Conservation (phyloP, 2,329 filamentous ascomycete species). For the Penicillium sp. region DNA sequence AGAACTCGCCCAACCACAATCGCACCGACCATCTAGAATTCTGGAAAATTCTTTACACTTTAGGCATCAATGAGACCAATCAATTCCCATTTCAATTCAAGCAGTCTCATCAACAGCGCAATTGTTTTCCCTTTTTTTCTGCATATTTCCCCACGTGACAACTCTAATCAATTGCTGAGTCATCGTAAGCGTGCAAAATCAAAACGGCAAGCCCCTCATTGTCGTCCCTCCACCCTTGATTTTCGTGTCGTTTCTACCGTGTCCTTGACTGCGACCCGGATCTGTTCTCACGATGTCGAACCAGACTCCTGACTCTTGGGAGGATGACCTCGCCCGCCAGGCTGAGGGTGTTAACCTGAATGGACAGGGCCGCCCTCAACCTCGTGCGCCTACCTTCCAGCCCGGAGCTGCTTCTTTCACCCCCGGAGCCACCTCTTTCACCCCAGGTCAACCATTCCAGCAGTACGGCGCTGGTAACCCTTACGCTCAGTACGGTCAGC, state of each 20-base stretch:
- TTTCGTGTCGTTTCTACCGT: conserved; percentile 23
- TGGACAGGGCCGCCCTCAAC: conserved; percentile 49
- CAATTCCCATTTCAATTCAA: background rate
- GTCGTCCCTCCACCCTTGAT: conserved; percentile 18
- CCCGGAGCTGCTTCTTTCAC: conserved; percentile 72
- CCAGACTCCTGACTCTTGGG: conserved; percentile 79
- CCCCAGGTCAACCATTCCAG: conserved; percentile 69
- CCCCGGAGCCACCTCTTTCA: conserved; percentile 69
- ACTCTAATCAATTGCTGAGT: conserved; percentile 25
- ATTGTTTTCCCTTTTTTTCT: background rate
- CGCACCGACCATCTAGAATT: background rate
- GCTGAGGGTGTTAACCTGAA: conserved; percentile 75
- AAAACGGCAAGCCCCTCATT: conserved; percentile 29
- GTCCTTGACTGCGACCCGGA: conserved; percentile 23
- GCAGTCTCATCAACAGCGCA: background rate
- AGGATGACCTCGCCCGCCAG: conserved; percentile 83
- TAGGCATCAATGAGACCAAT: background rate
- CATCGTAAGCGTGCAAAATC: conserved; percentile 23
- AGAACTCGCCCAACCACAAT: conserved; percentile 1
- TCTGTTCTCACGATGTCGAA: conserved; percentile 69
- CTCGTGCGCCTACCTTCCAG: conserved; percentile 59
- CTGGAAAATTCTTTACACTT: background rate
- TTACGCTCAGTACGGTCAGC: conserved; percentile 43
- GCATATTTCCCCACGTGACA: conserved; percentile 20
- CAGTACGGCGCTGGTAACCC: conserved; percentile 48